Evolutionary conservation across 1,139 yeast species (phyloP).

Genomic region (Geotrichum candidum): DNA sequence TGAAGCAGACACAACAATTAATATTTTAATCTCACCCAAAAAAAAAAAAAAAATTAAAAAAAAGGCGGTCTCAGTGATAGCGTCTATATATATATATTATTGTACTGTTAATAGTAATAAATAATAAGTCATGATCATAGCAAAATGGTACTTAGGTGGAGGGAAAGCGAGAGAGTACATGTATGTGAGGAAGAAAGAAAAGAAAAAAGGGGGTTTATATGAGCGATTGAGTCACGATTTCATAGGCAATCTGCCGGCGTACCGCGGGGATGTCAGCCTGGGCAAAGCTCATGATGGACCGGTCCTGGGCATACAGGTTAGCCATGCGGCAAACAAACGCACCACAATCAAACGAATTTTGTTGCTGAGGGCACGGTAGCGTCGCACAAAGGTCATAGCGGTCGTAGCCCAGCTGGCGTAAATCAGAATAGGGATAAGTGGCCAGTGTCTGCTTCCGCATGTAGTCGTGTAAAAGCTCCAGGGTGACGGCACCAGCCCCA

Average conservation of each 20-base stretch:
- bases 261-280: conserved; percentile 67
- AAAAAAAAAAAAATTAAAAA: too few species aligned
- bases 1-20: not conserved
- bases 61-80: too few species aligned
- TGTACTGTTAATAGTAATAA: not conserved
- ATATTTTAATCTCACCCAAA: too few species aligned
- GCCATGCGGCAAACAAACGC: conserved; percentile 84
- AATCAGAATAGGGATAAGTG: conserved; percentile 35
- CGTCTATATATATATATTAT: not conserved
- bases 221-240: conserved; percentile 25
- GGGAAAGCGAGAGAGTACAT: not conserved
- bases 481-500: conserved; percentile 48
- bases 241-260: conserved; percentile 65
- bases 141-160: not conserved
- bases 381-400: conserved; percentile 20
- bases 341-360: conserved; percentile 91
- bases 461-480: conserved; percentile 49
- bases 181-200: not conserved
- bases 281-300: conserved; percentile 44
- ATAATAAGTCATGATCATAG: not conserved
- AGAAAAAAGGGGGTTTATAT: not conserved
- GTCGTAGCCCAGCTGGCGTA: conserved; percentile 25
- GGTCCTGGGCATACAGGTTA: conserved; percentile 47
- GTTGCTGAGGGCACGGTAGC: conserved; percentile 67
- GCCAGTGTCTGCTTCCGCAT: conserved; percentile 34